phyloP scores from a whole-genome alignment of 2,329 filamentous ascomycete species.

The Phyllosticta citriasiana region DNA sequence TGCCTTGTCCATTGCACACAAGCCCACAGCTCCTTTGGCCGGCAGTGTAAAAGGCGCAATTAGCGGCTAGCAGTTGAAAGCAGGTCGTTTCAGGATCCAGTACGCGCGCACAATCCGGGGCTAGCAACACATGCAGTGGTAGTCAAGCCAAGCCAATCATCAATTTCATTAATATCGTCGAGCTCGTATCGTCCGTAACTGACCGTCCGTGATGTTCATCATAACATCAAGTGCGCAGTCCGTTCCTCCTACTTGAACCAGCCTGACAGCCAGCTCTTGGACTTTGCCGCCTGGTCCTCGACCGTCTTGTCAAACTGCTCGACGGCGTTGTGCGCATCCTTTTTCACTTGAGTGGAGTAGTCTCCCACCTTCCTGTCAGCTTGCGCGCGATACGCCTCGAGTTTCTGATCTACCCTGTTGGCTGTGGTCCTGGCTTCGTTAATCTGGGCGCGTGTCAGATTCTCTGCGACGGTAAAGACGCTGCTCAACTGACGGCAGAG shows the following conservation, averaged over 20 bases:
- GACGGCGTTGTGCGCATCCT: slow-evolving; percentile 43
- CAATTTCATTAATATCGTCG: not conserved
- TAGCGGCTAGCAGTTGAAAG: not conserved
- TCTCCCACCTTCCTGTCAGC: slow-evolving; percentile 54
- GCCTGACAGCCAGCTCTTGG: slow-evolving; percentile 71
- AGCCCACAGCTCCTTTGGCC: not conserved
- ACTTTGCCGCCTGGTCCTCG: slow-evolving; percentile 66
- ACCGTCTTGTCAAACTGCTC: slow-evolving; percentile 78
- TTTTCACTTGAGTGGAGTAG: slow-evolving; percentile 53
- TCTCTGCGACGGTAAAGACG: not conserved
- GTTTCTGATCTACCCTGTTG: slow-evolving; percentile 53
- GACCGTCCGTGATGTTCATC: not conserved
- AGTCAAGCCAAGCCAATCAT: not conserved
- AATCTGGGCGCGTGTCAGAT: slow-evolving; percentile 17
- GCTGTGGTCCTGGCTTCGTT: slow-evolving; percentile 39
- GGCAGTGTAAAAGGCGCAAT: not conserved
- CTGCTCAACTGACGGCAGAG: slow-evolving; percentile 44
- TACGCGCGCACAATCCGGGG: not conserved
- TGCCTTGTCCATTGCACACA: not conserved
- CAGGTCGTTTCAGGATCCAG: not conserved
- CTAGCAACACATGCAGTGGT: not conserved
- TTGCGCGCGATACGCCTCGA: slow-evolving; percentile 41
- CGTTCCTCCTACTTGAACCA: slow-evolving; percentile 51
- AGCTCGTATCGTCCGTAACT: not conserved
- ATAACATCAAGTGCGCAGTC: not conserved